Evolutionary conservation across 768 basidiomycete genomes (phyloP).

Genomic region (Rhodotorula sphaerocarpa): DNA sequence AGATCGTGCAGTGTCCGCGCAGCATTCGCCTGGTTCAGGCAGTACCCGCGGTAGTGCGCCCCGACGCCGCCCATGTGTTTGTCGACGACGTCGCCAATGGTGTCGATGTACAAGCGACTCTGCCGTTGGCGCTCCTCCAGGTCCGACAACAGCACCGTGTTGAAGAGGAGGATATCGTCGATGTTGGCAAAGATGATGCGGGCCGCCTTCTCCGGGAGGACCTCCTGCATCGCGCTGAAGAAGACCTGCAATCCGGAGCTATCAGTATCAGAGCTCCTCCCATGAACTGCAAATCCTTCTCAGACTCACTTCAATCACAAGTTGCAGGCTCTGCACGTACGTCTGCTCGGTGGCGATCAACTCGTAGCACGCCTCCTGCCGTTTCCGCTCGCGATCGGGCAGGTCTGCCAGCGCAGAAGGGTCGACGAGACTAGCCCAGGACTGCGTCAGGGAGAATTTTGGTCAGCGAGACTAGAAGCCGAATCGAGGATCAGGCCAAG

Average conservation of each 20-base stretch:
- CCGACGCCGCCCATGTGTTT: slow-evolving; percentile 63
- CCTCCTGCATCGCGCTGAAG: slow-evolving; percentile 65
- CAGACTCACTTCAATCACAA: slow-evolving; percentile 69
- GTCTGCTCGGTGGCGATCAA: slow-evolving; percentile 80
- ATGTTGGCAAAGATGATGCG: slow-evolving; percentile 84
- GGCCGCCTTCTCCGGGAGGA: slow-evolving; percentile 67
- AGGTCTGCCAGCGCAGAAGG: slow-evolving; percentile 72
- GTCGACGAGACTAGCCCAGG: slow-evolving; percentile 89
- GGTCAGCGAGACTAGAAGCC: too few species aligned
- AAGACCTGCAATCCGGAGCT: slow-evolving; percentile 54
- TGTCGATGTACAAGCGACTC: slow-evolving; percentile 82
- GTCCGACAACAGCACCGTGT: slow-evolving; percentile 75
- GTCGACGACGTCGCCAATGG: slow-evolving; percentile 70
- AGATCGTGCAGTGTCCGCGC: slow-evolving; percentile 27
- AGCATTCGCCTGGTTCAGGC: slow-evolving; percentile 64
- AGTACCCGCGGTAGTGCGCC: slow-evolving; percentile 78
- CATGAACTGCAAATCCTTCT: neutral
- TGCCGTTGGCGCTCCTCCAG: slow-evolving; percentile 86
- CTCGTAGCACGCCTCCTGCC: slow-evolving; percentile 95
- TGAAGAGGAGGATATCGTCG: slow-evolving; percentile 81
- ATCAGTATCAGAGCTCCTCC: neutral
- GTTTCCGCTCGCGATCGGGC: slow-evolving; percentile 64
- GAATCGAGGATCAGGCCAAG: too few species aligned
- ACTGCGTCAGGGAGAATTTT: slow-evolving; percentile 43
- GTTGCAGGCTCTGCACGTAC: slow-evolving; percentile 83